Conservation (phyloP, 208 protist genomes). For the Porcisia hertigi region DNA sequence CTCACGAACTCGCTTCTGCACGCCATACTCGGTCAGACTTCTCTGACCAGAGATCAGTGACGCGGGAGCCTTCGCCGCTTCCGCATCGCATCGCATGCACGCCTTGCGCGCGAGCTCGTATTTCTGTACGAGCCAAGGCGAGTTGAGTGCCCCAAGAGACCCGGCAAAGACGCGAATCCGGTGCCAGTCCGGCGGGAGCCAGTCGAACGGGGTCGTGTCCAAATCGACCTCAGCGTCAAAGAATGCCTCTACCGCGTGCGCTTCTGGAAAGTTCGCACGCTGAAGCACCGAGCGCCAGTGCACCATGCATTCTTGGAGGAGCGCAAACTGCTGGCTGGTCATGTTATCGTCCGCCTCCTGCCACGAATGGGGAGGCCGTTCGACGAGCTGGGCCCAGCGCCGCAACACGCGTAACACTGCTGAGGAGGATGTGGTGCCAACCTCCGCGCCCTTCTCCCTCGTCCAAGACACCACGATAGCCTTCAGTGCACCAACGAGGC, state of each 20-base stretch:
- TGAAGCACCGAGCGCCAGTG: conserved; percentile 53
- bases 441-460: conserved; percentile 1
- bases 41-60: conserved; percentile 30
- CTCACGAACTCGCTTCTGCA: conserved; percentile 23
- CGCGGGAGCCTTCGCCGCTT: conserved; percentile 8
- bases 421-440: conserved; percentile 10
- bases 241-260: conserved; percentile 52
- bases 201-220: conserved; percentile 42
- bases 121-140: conserved; percentile 46
- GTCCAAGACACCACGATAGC: conserved; percentile 62
- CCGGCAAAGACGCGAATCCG: conserved; percentile 59
- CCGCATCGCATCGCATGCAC: conserved; percentile 28
- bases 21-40: conserved; percentile 53
- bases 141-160: conserved; percentile 54
- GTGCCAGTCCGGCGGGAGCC: conserved; percentile 57
- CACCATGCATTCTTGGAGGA: conserved; percentile 23
- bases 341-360: conserved; percentile 44
- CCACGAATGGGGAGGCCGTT: conserved; percentile 32
- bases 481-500: conserved; percentile 64
- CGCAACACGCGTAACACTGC: conserved; percentile 41
- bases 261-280: conserved; percentile 44
- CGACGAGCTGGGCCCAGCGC: conserved; percentile 42
- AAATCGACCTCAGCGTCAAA: conserved; percentile 60
- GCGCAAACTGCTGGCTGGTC: conserved; percentile 47
- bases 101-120: conserved; percentile 62